Base-by-base conservation (phyloP, 192 early-diverging fungal genomes). In the Backusella luteola region DNA sequence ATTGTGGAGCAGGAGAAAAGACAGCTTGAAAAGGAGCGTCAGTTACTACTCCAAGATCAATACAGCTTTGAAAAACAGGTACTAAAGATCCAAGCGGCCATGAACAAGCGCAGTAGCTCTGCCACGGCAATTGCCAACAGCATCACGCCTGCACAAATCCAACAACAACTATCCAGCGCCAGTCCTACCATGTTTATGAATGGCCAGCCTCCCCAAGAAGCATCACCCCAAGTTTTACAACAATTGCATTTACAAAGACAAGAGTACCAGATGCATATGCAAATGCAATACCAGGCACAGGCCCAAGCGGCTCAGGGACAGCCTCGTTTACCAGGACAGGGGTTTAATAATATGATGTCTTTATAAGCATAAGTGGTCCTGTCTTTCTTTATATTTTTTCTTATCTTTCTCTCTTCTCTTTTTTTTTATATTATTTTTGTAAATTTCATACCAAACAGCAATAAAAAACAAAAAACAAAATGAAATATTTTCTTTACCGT, bases 1-100 rank as follows among this genome's bases (percentile, higher is more conserved):
- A 81, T 95, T 8, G 80, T 98, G n/a, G 97, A 97, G 74, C 84
- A 87, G 21, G 96, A 99, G 80, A 89, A 93, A 80, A 84, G 86
- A 67, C 94, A 96, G 32, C 76, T 98, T 17, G 96, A 96, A 76
- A 73, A 82, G 11, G 89, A 93, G 76, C 84, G 88, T 35, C 86
- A 91, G 34, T 75, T 78, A 46, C 78, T 95, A 19, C 88, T 85
- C 69, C 67, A 82, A 53, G 92, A 93, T 8, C 80, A 89, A 26
- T 68, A 89, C 26, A 78, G 73, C 36, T 82, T 92, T 71, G 84
- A 85, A 80, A 84, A 87, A 73, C 85, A 66, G 6, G 66, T 67
- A 12, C 29, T 66, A n/a, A 35, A 26, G 6, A 67, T 68, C 29
- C 32, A 66, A 34, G 41, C n/a, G 21, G 66, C 66, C 3, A 75